Evolutionary conservation across 139 green algal species (phyloP).

Genomic region (Eudorina sp.): DNA sequence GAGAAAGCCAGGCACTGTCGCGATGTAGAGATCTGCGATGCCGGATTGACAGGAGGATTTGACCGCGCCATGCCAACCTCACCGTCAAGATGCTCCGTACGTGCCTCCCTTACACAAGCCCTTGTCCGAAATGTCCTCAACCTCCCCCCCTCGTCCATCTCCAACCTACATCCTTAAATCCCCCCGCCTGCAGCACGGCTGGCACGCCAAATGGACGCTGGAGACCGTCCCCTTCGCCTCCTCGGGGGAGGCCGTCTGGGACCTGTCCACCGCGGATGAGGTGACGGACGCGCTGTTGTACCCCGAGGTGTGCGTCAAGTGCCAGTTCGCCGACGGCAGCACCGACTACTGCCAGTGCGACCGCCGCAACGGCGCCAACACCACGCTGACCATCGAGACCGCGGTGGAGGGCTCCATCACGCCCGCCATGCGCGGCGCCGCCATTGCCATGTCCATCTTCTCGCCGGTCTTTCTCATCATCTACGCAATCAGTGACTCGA

Average conservation of each 20-base stretch:
- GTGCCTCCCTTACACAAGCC: no score
- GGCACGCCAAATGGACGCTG: conserved; percentile 26
- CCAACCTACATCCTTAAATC: neutral
- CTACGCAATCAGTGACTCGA: conserved; percentile 19
- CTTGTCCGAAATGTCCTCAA: neutral
- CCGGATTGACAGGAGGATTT: no score
- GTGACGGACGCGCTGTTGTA: conserved; percentile 51
- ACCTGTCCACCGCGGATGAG: conserved; percentile 37
- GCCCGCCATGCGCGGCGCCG: conserved; percentile 40
- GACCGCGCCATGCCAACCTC: no score
- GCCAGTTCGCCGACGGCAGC: conserved; percentile 34
- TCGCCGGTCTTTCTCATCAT: conserved; percentile 51
- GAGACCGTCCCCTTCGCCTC: neutral
- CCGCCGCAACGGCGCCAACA: conserved; percentile 7
- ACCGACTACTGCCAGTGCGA: conserved; percentile 32
- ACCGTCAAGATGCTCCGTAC: no score
- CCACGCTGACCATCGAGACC: conserved; percentile 40
- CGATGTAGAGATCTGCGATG: no score
- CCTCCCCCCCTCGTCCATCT: neutral
- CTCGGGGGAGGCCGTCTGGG: neutral
- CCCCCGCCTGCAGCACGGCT: conserved; percentile 6
- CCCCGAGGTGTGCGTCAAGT: conserved; percentile 51
- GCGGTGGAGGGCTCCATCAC: conserved; percentile 48
- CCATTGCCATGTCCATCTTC: conserved; percentile 59
- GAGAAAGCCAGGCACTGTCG: no score